phyloP scores from a whole-genome alignment of 2,329 filamentous ascomycete genomes.

The Neoascochyta sp. region DNA sequence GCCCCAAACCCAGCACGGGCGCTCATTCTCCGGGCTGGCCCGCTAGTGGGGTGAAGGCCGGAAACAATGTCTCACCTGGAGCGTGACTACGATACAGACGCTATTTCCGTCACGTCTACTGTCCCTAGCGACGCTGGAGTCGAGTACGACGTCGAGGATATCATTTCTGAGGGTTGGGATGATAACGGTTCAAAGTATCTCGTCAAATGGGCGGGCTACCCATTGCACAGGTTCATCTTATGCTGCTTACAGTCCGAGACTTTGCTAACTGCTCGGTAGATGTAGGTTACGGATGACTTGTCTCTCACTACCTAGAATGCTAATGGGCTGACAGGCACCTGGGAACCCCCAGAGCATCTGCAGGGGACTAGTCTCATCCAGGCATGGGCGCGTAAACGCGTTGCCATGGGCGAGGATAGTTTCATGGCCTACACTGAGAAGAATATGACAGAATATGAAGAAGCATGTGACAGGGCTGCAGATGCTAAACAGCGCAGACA shows the following conservation, averaged over 20 bases:
- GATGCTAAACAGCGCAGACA: conserved; percentile 7
- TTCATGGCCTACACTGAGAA: conserved; percentile 8
- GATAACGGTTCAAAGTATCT: conserved; percentile 49
- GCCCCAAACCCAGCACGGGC: too few relatives aligned
- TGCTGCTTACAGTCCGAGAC: too few relatives aligned
- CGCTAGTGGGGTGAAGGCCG: too few relatives aligned
- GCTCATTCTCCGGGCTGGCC: neutral
- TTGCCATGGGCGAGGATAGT: conserved; percentile 3
- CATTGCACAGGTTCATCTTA: conserved; percentile 30
- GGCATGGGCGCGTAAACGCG: conserved; percentile 10
- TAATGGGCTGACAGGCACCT: conserved; percentile 18
- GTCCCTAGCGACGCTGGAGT: conserved; percentile 7
- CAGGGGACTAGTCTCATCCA: conserved; percentile 7
- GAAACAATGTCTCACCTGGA: too few relatives aligned
- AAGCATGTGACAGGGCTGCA: conserved; percentile 4
- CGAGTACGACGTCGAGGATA: conserved; percentile 18
- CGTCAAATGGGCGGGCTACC: conserved; percentile 62
- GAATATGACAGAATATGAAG: conserved; percentile 8
- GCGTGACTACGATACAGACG: conserved; percentile 37
- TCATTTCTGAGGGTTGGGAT: conserved; percentile 41
- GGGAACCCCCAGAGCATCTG: conserved; percentile 24
- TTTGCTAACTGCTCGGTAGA: too few relatives aligned
- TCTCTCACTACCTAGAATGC: too few relatives aligned
- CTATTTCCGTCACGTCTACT: conserved; percentile 59
- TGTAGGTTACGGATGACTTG: too few relatives aligned